These are phyloP conservation scores for Tylopilus intermedius DNA, from an alignment of 768 basidiomycete species.

Conservation along the genomic window DNA sequence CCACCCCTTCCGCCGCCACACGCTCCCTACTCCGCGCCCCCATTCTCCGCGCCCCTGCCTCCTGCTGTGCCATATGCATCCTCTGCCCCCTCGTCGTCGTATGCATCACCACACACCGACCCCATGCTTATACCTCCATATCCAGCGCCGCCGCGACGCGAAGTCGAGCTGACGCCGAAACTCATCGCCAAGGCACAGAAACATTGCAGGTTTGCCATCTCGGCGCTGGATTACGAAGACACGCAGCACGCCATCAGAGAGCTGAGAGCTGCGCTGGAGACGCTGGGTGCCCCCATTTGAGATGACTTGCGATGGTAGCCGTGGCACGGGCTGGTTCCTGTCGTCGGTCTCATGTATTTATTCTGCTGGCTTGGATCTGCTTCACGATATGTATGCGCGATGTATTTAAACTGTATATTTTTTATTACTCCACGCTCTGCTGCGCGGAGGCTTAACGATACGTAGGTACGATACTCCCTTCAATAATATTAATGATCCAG, in stretches of 20 bases:
- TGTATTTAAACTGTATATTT: not conserved
- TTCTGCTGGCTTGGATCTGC: not conserved
- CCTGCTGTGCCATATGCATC: slow-evolving; percentile 15
- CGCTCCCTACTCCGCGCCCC: slow-evolving; percentile 4
- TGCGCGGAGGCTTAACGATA: not conserved
- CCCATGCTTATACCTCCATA: slow-evolving; percentile 14
- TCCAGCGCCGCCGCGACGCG: slow-evolving; percentile 18
- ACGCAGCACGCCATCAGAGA: slow-evolving; percentile 80
- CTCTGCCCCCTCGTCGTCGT: slow-evolving; percentile 3
- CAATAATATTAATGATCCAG: slow-evolving; percentile 4
- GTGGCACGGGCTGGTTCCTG: slow-evolving; percentile 1
- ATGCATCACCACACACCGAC: slow-evolving; percentile 1
- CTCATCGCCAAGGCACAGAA: slow-evolving; percentile 78
- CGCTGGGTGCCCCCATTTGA: slow-evolving; percentile 49
- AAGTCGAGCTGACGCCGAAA: slow-evolving; percentile 53
- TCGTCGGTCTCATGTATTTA: slow-evolving; percentile 7
- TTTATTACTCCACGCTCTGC: not conserved
- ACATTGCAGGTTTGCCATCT: slow-evolving; percentile 89
- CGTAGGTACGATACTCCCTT: not conserved
- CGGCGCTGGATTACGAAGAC: slow-evolving; percentile 95
- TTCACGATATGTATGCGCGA: not conserved
- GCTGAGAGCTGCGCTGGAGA: slow-evolving; percentile 65
- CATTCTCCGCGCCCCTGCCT: slow-evolving; percentile 7
- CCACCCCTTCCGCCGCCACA: slow-evolving; percentile 19
- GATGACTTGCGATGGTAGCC: too few relatives aligned